A percentile compares a stretch with the other conserved stretches of the same genome.
Evolutionary conservation across 2,329 filamentous ascomycete species (phyloP).

Genomic region (Gaeumannomyces tritici): DNA sequence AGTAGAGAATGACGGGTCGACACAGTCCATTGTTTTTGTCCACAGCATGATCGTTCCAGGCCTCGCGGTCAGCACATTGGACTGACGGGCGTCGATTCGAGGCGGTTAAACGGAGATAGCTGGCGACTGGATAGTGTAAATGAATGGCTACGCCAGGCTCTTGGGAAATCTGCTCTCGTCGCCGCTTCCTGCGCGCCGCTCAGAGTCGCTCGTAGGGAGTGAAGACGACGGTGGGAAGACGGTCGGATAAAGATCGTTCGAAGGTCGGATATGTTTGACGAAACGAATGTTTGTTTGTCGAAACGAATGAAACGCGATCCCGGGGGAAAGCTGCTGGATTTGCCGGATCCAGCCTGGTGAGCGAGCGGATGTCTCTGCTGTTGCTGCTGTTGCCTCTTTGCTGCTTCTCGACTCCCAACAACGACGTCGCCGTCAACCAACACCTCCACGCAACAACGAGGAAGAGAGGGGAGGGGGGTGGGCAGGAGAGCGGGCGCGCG

Average conservation of each 20-base stretch:
- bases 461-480: not conserved
- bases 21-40: constrained; percentile 13
- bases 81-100: not conserved
- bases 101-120: too few relatives aligned
- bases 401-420: not conserved
- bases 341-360: not conserved
- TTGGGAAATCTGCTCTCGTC: not conserved
- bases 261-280: not conserved
- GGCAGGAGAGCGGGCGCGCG: not conserved
- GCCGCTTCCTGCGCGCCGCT: not conserved
- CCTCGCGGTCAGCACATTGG: constrained; percentile 5
- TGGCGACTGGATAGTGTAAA: not conserved
- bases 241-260: not conserved
- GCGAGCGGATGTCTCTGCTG: not conserved
- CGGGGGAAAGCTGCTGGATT: not conserved
- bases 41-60: constrained; percentile 13
- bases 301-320: not conserved
- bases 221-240: not conserved
- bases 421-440: too few relatives aligned
- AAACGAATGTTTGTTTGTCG: not conserved
- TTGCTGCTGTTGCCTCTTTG: not conserved
- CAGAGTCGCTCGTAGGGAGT: not conserved
- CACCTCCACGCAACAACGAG: not conserved
- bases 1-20: constrained; percentile 9
- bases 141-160: not conserved